Percentiles rank a stretch among this genome's conserved stretches.
These are phyloP conservation scores for Penicillium sp. DNA, from an alignment of 2,329 filamentous ascomycete species.

Conservation along the genomic window DNA sequence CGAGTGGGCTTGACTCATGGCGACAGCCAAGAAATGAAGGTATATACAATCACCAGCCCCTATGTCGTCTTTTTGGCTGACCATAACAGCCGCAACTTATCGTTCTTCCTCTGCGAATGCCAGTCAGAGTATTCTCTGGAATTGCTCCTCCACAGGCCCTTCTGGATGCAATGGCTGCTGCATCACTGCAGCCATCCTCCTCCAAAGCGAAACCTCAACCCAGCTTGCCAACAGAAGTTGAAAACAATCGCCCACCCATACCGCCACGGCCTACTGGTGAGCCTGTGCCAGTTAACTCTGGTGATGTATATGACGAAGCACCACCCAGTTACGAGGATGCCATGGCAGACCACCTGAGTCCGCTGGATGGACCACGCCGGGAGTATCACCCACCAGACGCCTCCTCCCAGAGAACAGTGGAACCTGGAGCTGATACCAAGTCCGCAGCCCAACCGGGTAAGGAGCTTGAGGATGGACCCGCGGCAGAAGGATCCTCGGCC, in stretches of 20 bases:
- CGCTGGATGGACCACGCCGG: constrained; percentile 67
- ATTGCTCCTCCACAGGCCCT: constrained; percentile 77
- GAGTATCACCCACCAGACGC: constrained; percentile 48
- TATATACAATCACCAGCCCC: constrained; percentile 34
- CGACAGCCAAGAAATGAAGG: constrained; percentile 52
- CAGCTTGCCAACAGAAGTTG: constrained; percentile 24
- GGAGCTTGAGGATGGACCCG: constrained; percentile 29
- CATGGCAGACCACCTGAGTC: constrained; percentile 73
- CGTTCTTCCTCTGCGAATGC: constrained; percentile 74
- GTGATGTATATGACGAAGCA: constrained; percentile 62
- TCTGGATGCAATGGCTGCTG: constrained; percentile 60
- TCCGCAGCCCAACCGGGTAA: constrained; percentile 32
- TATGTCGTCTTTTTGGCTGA: constrained; percentile 17
- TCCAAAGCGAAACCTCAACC: constrained; percentile 20
- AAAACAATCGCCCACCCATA: constrained; percentile 38
- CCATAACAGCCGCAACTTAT: constrained; percentile 65
- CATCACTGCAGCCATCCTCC: constrained; percentile 26
- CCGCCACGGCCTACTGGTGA: constrained; percentile 38
- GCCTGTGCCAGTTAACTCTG: constrained; percentile 25
- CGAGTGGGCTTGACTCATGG: constrained; percentile 76
- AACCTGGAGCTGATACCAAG: constrained; percentile 41
- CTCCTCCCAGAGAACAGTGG: constrained; percentile 30
- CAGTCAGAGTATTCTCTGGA: constrained; percentile 80
- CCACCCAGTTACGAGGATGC: constrained; percentile 95
- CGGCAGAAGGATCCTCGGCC: constrained; percentile 24